Evolutionary conservation across 2,329 filamentous ascomycete species (phyloP).

Genomic region (Trichoderma cornu-damae): DNA sequence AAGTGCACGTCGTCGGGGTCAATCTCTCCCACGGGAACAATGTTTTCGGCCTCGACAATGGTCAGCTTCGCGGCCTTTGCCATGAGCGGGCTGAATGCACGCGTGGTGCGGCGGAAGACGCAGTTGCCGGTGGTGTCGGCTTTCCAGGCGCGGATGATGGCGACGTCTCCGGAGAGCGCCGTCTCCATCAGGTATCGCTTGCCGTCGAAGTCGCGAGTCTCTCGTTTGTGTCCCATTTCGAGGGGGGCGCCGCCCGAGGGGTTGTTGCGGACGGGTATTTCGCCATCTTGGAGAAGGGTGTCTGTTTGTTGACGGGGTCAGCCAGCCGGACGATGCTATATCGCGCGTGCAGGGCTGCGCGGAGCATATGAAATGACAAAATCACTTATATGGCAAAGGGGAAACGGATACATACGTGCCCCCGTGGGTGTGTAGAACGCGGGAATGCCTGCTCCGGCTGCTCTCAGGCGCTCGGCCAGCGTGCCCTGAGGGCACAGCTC

Average conservation of each 20-base stretch:
- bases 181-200: conserved; percentile 73
- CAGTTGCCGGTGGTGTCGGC: conserved; percentile 74
- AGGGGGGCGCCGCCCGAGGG: conserved; percentile 55
- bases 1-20: conserved; percentile 70
- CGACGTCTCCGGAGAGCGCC: conserved; percentile 68
- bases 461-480: conserved; percentile 65
- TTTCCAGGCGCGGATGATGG: conserved; percentile 71
- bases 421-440: conserved; percentile 78
- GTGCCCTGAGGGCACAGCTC: conserved; percentile 75
- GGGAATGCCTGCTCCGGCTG: conserved; percentile 70
- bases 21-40: conserved; percentile 69
- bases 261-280: conserved; percentile 60
- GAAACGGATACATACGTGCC: conserved; percentile 48
- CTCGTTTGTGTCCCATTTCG: conserved; percentile 60
- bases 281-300: conserved; percentile 62
- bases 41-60: conserved; percentile 81
- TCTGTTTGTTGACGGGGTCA: conserved; percentile 33
- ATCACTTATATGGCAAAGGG: no score
- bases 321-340: conserved; percentile 14
- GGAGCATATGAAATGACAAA: not conserved
- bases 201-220: conserved; percentile 68
- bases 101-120: conserved; percentile 72
- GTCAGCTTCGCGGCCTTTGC: conserved; percentile 73
- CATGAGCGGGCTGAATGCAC: conserved; percentile 70
- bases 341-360: no score